Evolutionary conservation across 2,329 filamentous ascomycete genomes (phyloP).

Genomic region (Coniochaeta sp.): DNA sequence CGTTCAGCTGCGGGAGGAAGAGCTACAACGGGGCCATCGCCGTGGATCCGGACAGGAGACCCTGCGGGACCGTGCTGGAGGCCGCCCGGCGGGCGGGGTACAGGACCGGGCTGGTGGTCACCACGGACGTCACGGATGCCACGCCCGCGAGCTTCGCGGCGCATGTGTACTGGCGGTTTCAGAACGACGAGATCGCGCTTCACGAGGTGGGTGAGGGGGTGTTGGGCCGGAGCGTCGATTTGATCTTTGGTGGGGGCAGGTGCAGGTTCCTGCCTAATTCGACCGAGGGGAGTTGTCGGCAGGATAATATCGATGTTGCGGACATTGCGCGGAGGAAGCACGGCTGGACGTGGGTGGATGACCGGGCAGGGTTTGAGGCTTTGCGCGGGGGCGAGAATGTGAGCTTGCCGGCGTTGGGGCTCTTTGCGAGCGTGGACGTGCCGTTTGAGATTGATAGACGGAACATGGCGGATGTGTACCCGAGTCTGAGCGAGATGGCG

Average conservation of each 20-base stretch:
- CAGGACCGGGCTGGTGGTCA: slow-evolving; percentile 88
- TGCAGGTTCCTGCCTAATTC: slow-evolving; percentile 89
- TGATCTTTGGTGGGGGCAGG: slow-evolving; percentile 87
- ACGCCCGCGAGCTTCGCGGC: slow-evolving; percentile 93
- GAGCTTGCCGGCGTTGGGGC: slow-evolving; percentile 74
- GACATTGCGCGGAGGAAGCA: slow-evolving; percentile 63
- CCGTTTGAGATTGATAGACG: slow-evolving; percentile 91
- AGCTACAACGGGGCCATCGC: slow-evolving; percentile 97
- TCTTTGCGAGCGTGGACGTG: slow-evolving; percentile 76
- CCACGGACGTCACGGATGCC: slow-evolving; percentile 89
- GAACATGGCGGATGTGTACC: slow-evolving; percentile 71
- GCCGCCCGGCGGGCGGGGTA: slow-evolving; percentile 90
- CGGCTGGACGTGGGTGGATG: slow-evolving; percentile 72
- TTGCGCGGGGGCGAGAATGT: slow-evolving; percentile 60
- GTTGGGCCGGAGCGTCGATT: slow-evolving; percentile 77
- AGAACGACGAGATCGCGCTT: slow-evolving; percentile 85
- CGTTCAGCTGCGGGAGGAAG: slow-evolving; percentile 88
- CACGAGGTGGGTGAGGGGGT: slow-evolving; percentile 88
- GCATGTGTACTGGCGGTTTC: slow-evolving; percentile 70
- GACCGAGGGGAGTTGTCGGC: slow-evolving; percentile 72
- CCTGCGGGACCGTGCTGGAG: slow-evolving; percentile 88
- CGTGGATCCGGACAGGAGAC: slow-evolving; percentile 73
- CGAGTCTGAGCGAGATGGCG: slow-evolving; percentile 87
- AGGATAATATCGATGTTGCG: slow-evolving; percentile 69
- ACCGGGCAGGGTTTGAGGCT: slow-evolving; percentile 66